These are phyloP conservation scores for Pholiota molesta DNA, from an alignment of 768 basidiomycete species.

Conservation along the genomic window DNA sequence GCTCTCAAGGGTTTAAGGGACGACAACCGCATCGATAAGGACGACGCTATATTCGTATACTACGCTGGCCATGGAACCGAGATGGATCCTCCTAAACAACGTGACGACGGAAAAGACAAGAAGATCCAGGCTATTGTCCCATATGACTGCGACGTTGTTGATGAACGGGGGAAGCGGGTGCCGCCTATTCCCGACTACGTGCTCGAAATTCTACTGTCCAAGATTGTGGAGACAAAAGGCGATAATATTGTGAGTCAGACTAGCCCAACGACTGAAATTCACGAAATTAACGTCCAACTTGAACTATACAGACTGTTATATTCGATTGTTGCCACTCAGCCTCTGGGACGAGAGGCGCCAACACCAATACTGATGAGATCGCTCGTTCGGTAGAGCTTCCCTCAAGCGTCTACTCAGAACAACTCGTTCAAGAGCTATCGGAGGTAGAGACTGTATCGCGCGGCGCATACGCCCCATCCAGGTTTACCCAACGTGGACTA, in stretches of 20 bases:
- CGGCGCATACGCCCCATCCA: neutral
- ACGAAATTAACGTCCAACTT: too few species aligned
- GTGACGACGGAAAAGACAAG: constrained; percentile 4
- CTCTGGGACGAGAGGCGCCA: constrained; percentile 13
- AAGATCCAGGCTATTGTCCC: constrained; percentile 18
- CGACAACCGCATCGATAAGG: constrained; percentile 6
- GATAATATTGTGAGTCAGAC: constrained; percentile 18
- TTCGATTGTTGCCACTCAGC: constrained; percentile 19
- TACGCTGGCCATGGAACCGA: constrained; percentile 19
- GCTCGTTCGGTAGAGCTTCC: constrained; percentile 1
- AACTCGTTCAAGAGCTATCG: constrained; percentile 12
- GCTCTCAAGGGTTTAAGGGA: constrained; percentile 9
- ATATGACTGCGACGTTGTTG: constrained; percentile 10
- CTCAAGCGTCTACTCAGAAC: neutral
- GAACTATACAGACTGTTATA: constrained; percentile 10
- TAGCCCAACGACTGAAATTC: neutral
- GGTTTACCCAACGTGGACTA: constrained; percentile 2
- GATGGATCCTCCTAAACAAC: neutral
- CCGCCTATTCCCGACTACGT: constrained; percentile 16
- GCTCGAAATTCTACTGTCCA: constrained; percentile 11
- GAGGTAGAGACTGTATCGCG: neutral
- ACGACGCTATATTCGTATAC: constrained; percentile 17
- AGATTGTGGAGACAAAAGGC: constrained; percentile 13
- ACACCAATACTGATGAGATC: neutral
- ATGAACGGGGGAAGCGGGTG: neutral